Base-by-base conservation (phyloP, 306 rosid genomes). In the Quercus ilex region DNA sequence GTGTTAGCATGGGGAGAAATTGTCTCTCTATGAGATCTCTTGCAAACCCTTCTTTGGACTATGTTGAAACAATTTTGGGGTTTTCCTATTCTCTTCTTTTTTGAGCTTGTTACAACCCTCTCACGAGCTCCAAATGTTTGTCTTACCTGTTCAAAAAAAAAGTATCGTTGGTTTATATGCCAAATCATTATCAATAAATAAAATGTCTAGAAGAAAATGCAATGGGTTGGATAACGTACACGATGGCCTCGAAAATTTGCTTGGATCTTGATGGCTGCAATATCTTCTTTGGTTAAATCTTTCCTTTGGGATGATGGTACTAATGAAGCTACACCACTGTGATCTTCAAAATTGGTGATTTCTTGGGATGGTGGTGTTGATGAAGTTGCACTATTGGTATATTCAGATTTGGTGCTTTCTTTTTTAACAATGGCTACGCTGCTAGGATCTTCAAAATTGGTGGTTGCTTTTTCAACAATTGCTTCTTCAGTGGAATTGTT, bases 41-140 rank as follows among this genome's bases (percentile, higher is more conserved):
- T 74, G 46, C 23, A 58, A 33, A 89, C 80, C 76, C 81, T 91
- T n/a, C 77, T 80, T 3, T 86, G 74, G 72, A 88, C 67, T 35
- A 69, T 75, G 62, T 77, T 81, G 12, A 91, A 81, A 92, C 91
- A 90, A 68, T 79, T 91, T 20, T 82, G 56, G 0, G 80, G 41
- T 58, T 30, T 75, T 51, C 86, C 86, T 92, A 83, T 85, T 74
- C 60, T 58, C 21, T 55, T 65, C n/a, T 18, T 35, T 71, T 33
- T 33, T 17, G 49, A 33, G 72, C 52, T 35, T 19, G 52, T 67
- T 9, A 49, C 46, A 10, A 67, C n/a, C 51, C 17, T 67, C 1
- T 67, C 72, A 19, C 8, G 15, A 18, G 8, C 14, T 67, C 25
- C 23, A 33, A 6, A 33, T 33, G 15, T 19, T 19, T 21, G 14